Evolutionary conservation across 2,329 filamentous ascomycete genomes (phyloP).

Genomic region (Trichophyton schoenleinii): DNA sequence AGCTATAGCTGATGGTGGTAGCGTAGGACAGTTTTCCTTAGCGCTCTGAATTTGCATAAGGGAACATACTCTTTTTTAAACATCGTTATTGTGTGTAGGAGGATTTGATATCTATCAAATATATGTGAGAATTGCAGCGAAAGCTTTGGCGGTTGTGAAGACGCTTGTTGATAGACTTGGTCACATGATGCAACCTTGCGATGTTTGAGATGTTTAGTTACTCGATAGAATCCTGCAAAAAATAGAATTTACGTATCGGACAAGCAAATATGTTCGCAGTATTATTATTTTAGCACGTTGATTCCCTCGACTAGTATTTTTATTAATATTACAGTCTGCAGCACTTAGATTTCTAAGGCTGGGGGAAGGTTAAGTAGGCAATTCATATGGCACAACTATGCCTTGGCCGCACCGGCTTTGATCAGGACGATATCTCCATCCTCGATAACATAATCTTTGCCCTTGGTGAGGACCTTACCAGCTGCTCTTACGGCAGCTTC

Average conservation of each 20-base stretch:
- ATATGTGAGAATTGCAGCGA: neutral
- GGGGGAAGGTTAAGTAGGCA: neutral
- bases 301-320: neutral
- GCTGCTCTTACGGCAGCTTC: constrained; percentile 81
- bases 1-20: neutral
- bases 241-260: neutral
- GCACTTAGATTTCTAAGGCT: neutral
- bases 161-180: neutral
- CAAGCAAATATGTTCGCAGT: neutral
- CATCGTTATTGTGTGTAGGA: constrained; percentile 43
- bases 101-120: neutral
- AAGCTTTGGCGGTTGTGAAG: neutral
- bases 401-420: constrained; percentile 50
- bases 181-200: neutral
- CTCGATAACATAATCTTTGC: constrained; percentile 70
- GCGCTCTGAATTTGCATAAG: no score
- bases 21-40: neutral
- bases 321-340: neutral
- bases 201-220: neutral
- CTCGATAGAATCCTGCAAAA: neutral
- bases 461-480: constrained; percentile 96
- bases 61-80: constrained; percentile 77
- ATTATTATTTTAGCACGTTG: neutral
- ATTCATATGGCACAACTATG: constrained; percentile 17
- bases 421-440: constrained; percentile 60